Base-by-base conservation (phyloP, 345 rosid species). In the Populus ilicifolia region DNA sequence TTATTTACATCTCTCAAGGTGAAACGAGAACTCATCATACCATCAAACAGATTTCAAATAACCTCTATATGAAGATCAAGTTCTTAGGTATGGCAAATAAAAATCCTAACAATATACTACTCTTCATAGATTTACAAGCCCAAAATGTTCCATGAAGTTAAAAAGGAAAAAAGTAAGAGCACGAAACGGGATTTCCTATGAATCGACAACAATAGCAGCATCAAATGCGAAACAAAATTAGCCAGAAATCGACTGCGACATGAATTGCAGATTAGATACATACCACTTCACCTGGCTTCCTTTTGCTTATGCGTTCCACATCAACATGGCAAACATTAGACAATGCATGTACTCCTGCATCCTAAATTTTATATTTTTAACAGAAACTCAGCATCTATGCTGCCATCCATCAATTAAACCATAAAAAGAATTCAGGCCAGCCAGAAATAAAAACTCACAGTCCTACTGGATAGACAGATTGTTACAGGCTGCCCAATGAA, bases 291-390 rank as follows among this genome's bases (percentile, higher is more conserved):
- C 91, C 94, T 30, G 98, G 98, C 84, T 92, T 93, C 79, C 98
- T 84, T 85, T 90, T 95, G 88, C 98, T 95, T 76, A 88, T 86
- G 39, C 98, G 92, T 84, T 90, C 96, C 67, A 86, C 90, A 78
- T 93, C 99, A n/a, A 93, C 96, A 89, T 95, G 99, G 80, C 96
- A 93, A 80, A 93, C 99, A 81, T 95, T 95, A 36, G 98, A 88
- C 62, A 93, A 82, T 63, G 99, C 97, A 86, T 95, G 99, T 12
- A 95, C 99, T 71, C 99, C 99, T 12, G 98, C 92, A 86, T 95
- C 99, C 99, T 95, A 83, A 71, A 83, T 75, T 33, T 11, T 25
- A 5, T 12, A 11, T 29, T 23, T 29, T 29, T 29, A n/a, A 72
- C 13, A 16, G 62, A 72, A 73, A 70, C 29, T 69, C 30, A 65